Evolutionary conservation across 345 rosid species (phyloP).

Genomic region (Arabidopsis arenosa): DNA sequence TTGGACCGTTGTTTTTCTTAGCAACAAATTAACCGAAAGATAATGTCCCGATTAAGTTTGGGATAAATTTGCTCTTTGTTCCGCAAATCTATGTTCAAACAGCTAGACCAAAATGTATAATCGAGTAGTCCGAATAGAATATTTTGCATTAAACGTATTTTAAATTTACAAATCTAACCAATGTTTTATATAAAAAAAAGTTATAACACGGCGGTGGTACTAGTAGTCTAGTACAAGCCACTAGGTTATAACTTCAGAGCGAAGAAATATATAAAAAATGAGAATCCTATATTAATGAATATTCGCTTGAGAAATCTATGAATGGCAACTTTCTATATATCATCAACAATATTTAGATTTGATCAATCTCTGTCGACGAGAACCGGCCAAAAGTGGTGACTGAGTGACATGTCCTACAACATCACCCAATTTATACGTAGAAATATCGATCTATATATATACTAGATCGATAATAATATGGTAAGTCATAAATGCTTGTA

Average conservation of each 20-base stretch:
- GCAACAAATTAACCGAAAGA: not conserved
- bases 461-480: slow-evolving; percentile 1
- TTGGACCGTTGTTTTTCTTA: not conserved
- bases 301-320: not conserved
- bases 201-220: not conserved
- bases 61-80: not conserved
- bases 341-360: slow-evolving; percentile 30
- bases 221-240: not conserved
- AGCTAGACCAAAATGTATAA: slow-evolving; percentile 3
- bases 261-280: too few relatives aligned
- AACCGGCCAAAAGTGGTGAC: slow-evolving; percentile 24
- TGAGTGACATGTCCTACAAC: slow-evolving; percentile 23
- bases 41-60: not conserved
- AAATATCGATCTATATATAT: not conserved
- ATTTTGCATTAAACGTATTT: not conserved
- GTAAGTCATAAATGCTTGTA: slow-evolving; percentile 17
- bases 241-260: not conserved
- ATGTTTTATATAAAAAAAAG: not conserved
- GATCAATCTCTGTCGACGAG: slow-evolving; percentile 22
- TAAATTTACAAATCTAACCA: not conserved
- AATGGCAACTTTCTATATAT: not conserved
- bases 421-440: not conserved
- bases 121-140: not conserved
- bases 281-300: slow-evolving; percentile 3
- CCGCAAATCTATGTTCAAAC: not conserved